Evolutionary conservation across 352 stramenopile genomes (phyloP), one percentile per base, ranked within the genome.

Genomic region (Globisporangium heterothallicum): DNA sequence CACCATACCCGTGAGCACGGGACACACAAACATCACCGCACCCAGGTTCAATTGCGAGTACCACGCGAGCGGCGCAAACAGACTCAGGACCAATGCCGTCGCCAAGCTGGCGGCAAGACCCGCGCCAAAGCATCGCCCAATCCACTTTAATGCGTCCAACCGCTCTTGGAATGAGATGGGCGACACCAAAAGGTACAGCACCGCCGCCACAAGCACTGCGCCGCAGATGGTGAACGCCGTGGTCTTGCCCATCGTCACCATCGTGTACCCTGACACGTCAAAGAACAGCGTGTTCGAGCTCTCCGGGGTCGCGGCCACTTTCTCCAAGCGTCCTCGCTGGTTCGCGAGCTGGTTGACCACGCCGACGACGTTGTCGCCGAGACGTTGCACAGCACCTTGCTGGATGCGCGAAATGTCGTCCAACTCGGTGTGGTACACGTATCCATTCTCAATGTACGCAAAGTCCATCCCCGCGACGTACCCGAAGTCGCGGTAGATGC

Each of bases 381-480:
- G 66, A 21, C 77, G 74, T 51, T 91, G 80, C 25, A 91, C 53
- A 0, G 77, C 62, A 5, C 80, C 80, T 14, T 56, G 70, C 46
- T 88, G 77, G 52, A 91, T 91, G 6, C 73, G 74, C 4, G 77
- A 84, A 6, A 85, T 65, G 53, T 87, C 80, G 42, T 91, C 80
- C 13, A 91, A 36, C 18, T 42, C 58, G 7, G 80, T 91, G 65
- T 91, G 80, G 55, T 91, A 91, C 14, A 91, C 80, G 53, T 91
- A 91, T 5, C 80, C 80, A 30, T 91, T 91, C 10, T 76, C 70
- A 29, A 91, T 84, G 52, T 86, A 91, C 2, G 80, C 80, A 59
- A 91, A 88, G 49, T 91, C 80, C 77, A 91, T 91, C 18, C 80
- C 80, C 12, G 80, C 72, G n/a, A 91, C 70, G 26, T 66, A 70